Percentiles rank a stretch among this genome's conserved stretches.
These are phyloP conservation scores for Infundibulicybe gibba DNA, from an alignment of 768 basidiomycete genomes.

Conservation along the genomic window DNA sequence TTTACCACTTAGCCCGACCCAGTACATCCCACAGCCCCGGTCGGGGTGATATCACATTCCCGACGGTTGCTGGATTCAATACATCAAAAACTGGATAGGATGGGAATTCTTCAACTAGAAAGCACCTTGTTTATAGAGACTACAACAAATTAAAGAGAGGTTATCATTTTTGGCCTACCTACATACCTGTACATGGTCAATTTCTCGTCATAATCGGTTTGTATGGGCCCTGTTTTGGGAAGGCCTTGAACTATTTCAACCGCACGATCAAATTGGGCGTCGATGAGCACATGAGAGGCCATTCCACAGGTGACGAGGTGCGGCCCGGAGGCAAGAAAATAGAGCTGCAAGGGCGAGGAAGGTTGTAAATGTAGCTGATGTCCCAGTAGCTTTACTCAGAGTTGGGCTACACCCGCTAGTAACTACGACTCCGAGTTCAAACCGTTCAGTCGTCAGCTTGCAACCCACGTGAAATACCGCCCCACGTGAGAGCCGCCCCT, in stretches of 20 bases:
- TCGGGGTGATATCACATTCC: constrained; percentile 75
- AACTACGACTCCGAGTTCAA: too few species aligned
- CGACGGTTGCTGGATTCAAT: constrained; percentile 70
- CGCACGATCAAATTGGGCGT: constrained; percentile 88
- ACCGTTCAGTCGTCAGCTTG: too few species aligned
- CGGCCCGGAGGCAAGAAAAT: neutral
- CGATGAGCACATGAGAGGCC: constrained; percentile 66
- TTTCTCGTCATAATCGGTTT: constrained; percentile 95
- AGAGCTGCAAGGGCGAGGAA: neutral
- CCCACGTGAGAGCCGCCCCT: neutral
- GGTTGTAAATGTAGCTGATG: too few species aligned
- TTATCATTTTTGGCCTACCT: neutral
- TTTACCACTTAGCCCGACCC: constrained; percentile 89
- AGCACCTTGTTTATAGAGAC: constrained; percentile 91
- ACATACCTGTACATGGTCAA: constrained; percentile 85
- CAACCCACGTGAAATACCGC: constrained; percentile 1
- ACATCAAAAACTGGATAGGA: constrained; percentile 2
- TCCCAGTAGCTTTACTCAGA: too few species aligned
- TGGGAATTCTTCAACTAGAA: constrained; percentile 4
- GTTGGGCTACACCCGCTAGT: too few species aligned
- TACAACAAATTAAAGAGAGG: constrained; percentile 20
- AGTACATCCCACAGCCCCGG: constrained; percentile 91
- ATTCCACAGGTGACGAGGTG: constrained; percentile 23
- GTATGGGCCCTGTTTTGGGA: constrained; percentile 92
- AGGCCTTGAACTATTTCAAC: constrained; percentile 92